phyloP scores from a whole-genome alignment of 306 rosid species.

The Castanea sativa region DNA sequence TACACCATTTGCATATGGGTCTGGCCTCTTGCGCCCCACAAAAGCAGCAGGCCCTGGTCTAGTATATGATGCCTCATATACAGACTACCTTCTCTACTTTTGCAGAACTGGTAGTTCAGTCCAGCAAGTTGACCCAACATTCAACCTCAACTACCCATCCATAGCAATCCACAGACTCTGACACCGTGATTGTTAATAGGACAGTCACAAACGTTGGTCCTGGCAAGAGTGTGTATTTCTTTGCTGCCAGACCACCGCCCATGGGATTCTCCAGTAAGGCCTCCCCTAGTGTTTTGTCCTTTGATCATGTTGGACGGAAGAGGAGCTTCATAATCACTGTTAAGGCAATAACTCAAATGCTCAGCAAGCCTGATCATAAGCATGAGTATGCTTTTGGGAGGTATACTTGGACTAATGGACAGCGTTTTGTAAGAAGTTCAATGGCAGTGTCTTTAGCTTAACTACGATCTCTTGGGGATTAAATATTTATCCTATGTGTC shows the following conservation, averaged over 20 bases:
- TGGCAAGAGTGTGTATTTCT: conserved; percentile 49
- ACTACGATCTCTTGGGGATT: neutral
- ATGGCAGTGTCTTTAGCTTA: conserved; percentile 56
- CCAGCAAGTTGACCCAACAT: conserved; percentile 23
- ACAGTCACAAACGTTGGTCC: conserved; percentile 78
- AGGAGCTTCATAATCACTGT: conserved; percentile 58
- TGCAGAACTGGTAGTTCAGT: conserved; percentile 38
- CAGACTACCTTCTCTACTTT: conserved; percentile 60
- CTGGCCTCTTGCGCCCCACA: conserved; percentile 71
- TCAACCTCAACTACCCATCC: conserved; percentile 81
- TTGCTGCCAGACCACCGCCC: conserved; percentile 51
- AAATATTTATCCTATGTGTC: neutral
- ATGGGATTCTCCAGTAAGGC: conserved; percentile 51
- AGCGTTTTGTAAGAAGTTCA: conserved; percentile 56
- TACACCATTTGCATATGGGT: conserved; percentile 72
- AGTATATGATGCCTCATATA: conserved; percentile 71
- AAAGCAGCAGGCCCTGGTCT: conserved; percentile 80
- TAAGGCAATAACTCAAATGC: conserved; percentile 16
- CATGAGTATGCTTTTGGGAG: conserved; percentile 61
- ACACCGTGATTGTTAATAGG: conserved; percentile 41
- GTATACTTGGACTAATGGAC: conserved; percentile 57
- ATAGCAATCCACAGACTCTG: conserved; percentile 57
- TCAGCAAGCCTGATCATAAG: conserved; percentile 15
- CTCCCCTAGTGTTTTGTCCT: conserved; percentile 52
- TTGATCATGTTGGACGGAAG: conserved; percentile 56